Conservation (phyloP, 2,329 filamentous ascomycete genomes). For the Trichoderma aggressivum region DNA sequence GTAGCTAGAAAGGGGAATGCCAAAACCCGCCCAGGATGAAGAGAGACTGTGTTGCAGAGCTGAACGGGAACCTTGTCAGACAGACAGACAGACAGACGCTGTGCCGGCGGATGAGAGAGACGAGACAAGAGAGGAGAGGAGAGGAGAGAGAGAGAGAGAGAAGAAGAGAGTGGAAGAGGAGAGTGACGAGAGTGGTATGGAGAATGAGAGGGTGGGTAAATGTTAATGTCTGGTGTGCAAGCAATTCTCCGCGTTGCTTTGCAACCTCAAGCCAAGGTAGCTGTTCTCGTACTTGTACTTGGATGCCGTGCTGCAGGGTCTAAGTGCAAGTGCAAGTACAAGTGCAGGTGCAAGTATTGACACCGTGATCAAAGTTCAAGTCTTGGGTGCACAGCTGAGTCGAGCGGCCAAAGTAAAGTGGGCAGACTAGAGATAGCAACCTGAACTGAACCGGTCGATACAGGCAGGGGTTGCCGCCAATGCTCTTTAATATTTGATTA, state of each 20-base stretch:
- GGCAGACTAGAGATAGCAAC: not conserved
- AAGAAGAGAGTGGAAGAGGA: no score
- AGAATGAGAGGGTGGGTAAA: not conserved
- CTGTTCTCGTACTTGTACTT: not conserved
- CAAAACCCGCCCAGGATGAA: conserved; percentile 1
- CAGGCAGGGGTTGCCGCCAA: conserved; percentile 4
- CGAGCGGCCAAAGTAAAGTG: not conserved
- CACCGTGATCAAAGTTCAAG: no score
- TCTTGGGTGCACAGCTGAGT: not conserved
- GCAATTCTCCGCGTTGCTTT: not conserved
- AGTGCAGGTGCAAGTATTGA: no score
- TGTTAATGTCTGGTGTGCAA: not conserved
- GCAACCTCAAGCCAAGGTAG: not conserved
- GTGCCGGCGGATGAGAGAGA: not conserved
- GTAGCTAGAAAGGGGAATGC: conserved; percentile 10
- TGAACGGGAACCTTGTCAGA: not conserved
- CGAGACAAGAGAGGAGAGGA: not conserved
- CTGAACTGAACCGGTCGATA: not conserved
- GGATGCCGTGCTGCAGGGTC: not conserved
- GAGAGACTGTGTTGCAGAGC: not conserved
- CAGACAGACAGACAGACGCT: not conserved
- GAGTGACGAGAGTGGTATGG: not conserved
- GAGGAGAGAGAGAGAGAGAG: not conserved
- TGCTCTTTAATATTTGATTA: not conserved
- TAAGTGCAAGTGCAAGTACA: not conserved